phyloP scores from a whole-genome alignment of 352 stramenopile genomes.

The Phytopythium mirpurense region DNA sequence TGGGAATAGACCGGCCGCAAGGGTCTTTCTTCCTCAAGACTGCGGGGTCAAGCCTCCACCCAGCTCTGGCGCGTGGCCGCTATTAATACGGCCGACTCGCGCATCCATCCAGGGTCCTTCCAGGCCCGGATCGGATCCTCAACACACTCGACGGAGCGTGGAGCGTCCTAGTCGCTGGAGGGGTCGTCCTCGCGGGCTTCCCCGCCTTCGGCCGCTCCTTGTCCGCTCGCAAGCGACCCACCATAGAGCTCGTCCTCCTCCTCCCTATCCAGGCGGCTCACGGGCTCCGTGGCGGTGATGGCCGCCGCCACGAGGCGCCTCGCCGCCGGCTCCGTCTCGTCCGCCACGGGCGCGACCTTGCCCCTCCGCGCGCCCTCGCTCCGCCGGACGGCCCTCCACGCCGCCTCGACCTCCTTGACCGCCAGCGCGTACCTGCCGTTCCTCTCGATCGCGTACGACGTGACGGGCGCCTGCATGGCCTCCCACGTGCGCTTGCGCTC shows the following conservation, averaged over 20 bases:
- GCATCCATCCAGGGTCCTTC: no score
- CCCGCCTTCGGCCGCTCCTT: no score
- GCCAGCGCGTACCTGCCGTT: constrained; percentile 49
- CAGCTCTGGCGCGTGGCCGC: no score
- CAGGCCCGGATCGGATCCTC: no score
- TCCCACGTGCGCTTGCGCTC: constrained; percentile 60
- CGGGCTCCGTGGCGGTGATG: constrained; percentile 15
- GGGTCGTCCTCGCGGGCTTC: no score
- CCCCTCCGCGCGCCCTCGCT: constrained; percentile 8
- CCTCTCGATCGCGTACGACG: constrained; percentile 53
- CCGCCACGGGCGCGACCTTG: constrained; percentile 9
- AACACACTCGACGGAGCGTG: no score
- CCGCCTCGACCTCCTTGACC: constrained; percentile 16
- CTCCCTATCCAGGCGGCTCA: background rate
- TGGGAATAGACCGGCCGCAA: background rate
- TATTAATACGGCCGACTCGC: background rate
- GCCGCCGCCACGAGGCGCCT: background rate
- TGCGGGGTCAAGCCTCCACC: no score
- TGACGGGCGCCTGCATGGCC: constrained; percentile 51
- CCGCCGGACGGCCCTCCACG: constrained; percentile 14
- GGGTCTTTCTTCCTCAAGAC: background rate
- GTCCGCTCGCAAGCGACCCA: no score
- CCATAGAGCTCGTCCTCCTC: background rate
- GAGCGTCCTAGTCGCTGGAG: background rate
- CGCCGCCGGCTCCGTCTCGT: background rate